Evolutionary conservation across 2,329 filamentous ascomycete genomes (phyloP).

Genomic region (Fusarium gaditjirri): DNA sequence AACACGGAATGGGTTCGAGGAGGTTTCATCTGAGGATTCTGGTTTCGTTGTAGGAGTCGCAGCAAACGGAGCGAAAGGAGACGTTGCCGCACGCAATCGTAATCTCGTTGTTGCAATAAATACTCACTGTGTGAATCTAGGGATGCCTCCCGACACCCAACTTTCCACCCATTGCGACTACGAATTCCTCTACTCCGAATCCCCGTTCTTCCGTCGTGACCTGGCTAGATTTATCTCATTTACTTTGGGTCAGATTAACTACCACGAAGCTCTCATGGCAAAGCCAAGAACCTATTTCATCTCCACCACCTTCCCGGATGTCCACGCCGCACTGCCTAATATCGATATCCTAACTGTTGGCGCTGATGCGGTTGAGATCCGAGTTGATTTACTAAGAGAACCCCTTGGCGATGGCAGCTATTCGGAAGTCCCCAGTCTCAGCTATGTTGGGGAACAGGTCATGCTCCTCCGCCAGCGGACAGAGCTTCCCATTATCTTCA

Average conservation of each 20-base stretch:
- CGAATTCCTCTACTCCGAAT: slow-evolving; percentile 84
- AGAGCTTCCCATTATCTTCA: slow-evolving; percentile 91
- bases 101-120: slow-evolving; percentile 75
- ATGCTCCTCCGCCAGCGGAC: slow-evolving; percentile 86
- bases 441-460: slow-evolving; percentile 87
- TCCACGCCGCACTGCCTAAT: slow-evolving; percentile 83
- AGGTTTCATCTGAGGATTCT: slow-evolving; percentile 64
- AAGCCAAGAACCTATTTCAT: slow-evolving; percentile 86
- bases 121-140: slow-evolving; percentile 78
- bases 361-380: slow-evolving; percentile 84
- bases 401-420: slow-evolving; percentile 70
- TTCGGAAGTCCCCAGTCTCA: slow-evolving; percentile 77
- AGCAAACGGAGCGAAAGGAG: slow-evolving; percentile 64
- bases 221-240: slow-evolving; percentile 83
- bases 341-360: slow-evolving; percentile 89
- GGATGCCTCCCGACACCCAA: slow-evolving; percentile 73
- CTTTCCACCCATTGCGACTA: slow-evolving; percentile 81
- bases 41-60: slow-evolving; percentile 76
- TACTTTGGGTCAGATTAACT: slow-evolving; percentile 80
- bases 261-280: slow-evolving; percentile 79
- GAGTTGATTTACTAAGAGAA: slow-evolving; percentile 84
- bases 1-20: slow-evolving; percentile 65
- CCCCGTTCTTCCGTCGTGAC: slow-evolving; percentile 78
- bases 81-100: slow-evolving; percentile 68
- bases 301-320: slow-evolving; percentile 88